A percentile compares a stretch with the other conserved stretches of the same genome.
Conservation (phyloP, 768 basidiomycete species). For the Boletus sensibilis region DNA sequence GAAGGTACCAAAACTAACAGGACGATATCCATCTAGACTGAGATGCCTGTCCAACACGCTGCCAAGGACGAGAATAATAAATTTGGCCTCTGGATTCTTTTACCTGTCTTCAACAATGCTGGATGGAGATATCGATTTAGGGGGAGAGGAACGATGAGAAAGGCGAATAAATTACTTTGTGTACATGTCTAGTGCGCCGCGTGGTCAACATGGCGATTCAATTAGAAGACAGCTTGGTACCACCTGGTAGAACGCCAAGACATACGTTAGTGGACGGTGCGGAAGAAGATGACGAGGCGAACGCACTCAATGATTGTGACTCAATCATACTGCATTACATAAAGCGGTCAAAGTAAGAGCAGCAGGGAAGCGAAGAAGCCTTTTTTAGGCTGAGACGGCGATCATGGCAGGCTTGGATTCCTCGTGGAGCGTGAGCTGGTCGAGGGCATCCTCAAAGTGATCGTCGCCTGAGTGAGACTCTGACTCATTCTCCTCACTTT, state of each 20-base stretch:
- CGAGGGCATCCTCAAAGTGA: constrained; percentile 64
- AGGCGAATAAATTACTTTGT: neutral
- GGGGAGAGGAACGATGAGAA: neutral
- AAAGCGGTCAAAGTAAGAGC: neutral
- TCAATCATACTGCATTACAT: neutral
- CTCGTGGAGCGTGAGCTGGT: constrained; percentile 45
- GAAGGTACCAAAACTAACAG: neutral
- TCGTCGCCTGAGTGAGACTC: constrained; percentile 42
- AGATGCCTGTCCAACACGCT: neutral
- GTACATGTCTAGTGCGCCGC: neutral
- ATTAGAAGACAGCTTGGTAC: neutral
- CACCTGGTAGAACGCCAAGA: neutral
- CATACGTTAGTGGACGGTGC: neutral
- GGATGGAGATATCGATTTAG: neutral
- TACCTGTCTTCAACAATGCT: neutral
- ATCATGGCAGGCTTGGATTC: constrained; percentile 11
- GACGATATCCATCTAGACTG: neutral
- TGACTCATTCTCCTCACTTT: constrained; percentile 35
- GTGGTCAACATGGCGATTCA: neutral
- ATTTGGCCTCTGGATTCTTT: no score
- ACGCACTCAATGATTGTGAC: constrained; percentile 12
- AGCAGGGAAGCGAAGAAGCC: neutral
- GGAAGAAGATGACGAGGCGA: neutral
- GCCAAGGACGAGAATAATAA: neutral
- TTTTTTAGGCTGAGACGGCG: constrained; percentile 17